Base-by-base conservation (phyloP, 306 rosid species). In the Vachellia pachyceras region DNA sequence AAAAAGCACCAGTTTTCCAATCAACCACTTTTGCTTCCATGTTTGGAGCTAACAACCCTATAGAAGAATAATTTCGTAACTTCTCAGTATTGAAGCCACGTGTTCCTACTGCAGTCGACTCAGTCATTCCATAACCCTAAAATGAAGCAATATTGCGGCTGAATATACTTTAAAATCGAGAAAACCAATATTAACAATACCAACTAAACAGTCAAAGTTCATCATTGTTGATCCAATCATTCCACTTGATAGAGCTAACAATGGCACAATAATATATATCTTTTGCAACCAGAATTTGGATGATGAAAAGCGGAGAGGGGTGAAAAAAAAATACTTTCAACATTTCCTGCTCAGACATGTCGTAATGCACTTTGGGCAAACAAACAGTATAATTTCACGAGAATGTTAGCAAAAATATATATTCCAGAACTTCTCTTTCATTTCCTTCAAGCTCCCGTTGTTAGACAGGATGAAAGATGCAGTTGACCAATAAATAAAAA, bases 101-200 rank as follows among this genome's bases (percentile, higher is more conserved):
- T 74, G 98, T 76, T 86, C 94, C 97, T 42, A 91, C 86, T 50
- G 97, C 98, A 25, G 97, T 82, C 1, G 99, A 83, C 78, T 95
- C 99, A 10, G 98, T 95, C 98, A 95, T 83, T 83, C 96, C 99
- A 82, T 93, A 95, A 61, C 99, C 99, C 97, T 93, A 64, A 35
- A 71, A 85, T 12, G 84, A 83, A 82, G 72, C 77, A 74, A 52
- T 45, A 63, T 65, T 75, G 75, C 46, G 46, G 60, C 50, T 71
- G 33, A 40, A n/a, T 36, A 57, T 42, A 55, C 77, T 80, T 47
- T 42, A 49, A 85, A 79, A 42, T 78, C 76, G 44, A 52, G 65
- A 52, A 61, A 73, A 77, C 45, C 78, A 49, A 52, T 39, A 77
- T 14, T 73, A 72, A 55, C 72, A 58, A 49, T 3, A 9, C 45